phyloP scores from a whole-genome alignment of 495 filamentous ascomycete species.

The Aspergillus asperescens region DNA sequence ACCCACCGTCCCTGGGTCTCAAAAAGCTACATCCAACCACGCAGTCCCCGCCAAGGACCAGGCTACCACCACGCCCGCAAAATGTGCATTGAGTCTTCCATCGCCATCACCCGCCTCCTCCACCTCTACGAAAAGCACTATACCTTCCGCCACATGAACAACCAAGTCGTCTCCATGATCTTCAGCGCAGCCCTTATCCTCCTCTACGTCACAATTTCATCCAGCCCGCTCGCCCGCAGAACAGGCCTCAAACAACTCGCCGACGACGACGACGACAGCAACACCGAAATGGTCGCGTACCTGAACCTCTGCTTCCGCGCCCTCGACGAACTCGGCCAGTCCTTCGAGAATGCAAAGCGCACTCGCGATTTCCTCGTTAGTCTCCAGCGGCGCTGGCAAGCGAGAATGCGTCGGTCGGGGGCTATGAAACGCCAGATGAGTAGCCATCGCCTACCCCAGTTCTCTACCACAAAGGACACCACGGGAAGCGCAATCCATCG shows the following conservation, averaged over 20 bases:
- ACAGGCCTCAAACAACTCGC: slow-evolving; percentile 24
- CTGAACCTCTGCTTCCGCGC: slow-evolving; percentile 47
- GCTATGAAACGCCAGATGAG: slow-evolving; percentile 34
- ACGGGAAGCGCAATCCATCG: neutral
- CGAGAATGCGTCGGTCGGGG: slow-evolving; percentile 40
- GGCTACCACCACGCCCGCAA: slow-evolving; percentile 44
- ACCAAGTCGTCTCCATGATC: slow-evolving; percentile 46
- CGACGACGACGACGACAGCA: slow-evolving; percentile 23
- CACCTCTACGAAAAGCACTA: slow-evolving; percentile 47
- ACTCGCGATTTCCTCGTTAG: slow-evolving; percentile 43
- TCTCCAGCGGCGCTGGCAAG: slow-evolving; percentile 44
- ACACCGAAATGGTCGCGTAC: slow-evolving; percentile 41
- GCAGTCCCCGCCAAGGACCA: slow-evolving; percentile 38
- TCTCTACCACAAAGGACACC: slow-evolving; percentile 1
- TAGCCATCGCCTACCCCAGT: slow-evolving; percentile 13
- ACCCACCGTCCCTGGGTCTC: slow-evolving; percentile 49
- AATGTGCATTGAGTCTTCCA: slow-evolving; percentile 47
- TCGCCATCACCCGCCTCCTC: slow-evolving; percentile 40
- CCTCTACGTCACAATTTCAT: slow-evolving; percentile 43
- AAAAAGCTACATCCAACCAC: slow-evolving; percentile 45
- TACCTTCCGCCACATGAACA: slow-evolving; percentile 48
- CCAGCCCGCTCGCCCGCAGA: slow-evolving; percentile 24
- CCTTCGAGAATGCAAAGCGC: slow-evolving; percentile 44
- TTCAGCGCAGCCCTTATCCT: slow-evolving; percentile 48
- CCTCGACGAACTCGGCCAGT: slow-evolving; percentile 42